Percentiles rank a stretch among this genome's conserved stretches.
Evolutionary conservation across 352 stramenopile species (phyloP).

Genomic region (Globisporangium okanoganense): DNA sequence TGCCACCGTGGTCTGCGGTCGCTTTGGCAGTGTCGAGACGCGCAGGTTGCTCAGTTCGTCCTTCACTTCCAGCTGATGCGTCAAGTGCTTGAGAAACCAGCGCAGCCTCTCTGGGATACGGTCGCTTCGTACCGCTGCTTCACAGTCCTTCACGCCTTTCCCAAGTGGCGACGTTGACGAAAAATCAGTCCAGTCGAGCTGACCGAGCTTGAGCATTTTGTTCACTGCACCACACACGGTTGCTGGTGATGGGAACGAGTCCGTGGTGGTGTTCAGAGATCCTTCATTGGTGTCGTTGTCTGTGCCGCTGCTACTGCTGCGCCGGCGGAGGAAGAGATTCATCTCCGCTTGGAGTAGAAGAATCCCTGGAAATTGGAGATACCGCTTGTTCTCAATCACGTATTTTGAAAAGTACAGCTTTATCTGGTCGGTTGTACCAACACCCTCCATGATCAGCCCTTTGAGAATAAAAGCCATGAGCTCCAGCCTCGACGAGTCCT

Average conservation of each 20-base stretch:
- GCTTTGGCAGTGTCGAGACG: conserved; percentile 33
- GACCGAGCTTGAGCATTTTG: conserved; percentile 36
- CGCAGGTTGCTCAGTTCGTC: conserved; percentile 44
- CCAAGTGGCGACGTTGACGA: conserved; percentile 30
- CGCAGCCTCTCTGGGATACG: conserved; percentile 20
- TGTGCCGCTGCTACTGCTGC: too few relatives aligned
- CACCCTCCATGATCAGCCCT: neutral
- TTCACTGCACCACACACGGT: conserved; percentile 35
- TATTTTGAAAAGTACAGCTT: conserved; percentile 30
- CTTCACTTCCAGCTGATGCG: conserved; percentile 17
- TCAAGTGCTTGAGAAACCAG: conserved; percentile 36
- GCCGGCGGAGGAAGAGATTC: conserved; percentile 42
- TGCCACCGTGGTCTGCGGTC: conserved; percentile 34
- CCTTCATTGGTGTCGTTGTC: neutral
- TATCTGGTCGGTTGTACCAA: conserved; percentile 25
- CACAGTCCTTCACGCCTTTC: conserved; percentile 23
- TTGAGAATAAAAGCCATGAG: conserved; percentile 34
- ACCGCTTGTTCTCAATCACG: conserved; percentile 7
- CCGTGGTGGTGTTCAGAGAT: conserved; percentile 5
- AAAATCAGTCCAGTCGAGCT: conserved; percentile 48
- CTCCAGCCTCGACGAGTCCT: conserved; percentile 17
- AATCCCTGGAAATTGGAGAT: conserved; percentile 36
- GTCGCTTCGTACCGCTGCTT: conserved; percentile 19
- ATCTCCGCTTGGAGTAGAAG: conserved; percentile 54
- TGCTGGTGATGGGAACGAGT: conserved; percentile 11